These are phyloP conservation scores for Sordariomycetes sp. DNA, from an alignment of 2,329 filamentous ascomycete genomes.

Conservation along the genomic window DNA sequence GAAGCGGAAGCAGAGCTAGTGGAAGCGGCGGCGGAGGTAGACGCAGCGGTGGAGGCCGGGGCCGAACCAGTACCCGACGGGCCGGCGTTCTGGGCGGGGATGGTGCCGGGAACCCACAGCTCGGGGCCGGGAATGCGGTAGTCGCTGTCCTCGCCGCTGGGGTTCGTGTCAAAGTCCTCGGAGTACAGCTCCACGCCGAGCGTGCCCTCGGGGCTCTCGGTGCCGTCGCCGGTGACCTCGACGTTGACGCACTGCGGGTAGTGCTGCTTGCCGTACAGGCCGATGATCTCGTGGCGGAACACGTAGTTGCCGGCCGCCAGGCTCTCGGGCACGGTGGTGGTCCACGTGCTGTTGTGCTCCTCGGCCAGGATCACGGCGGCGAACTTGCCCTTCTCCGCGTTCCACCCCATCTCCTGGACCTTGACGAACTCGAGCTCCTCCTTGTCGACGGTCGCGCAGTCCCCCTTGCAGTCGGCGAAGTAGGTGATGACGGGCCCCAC, in stretches of 20 bases:
- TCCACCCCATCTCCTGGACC: slow-evolving; percentile 44
- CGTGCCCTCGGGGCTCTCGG: slow-evolving; percentile 13
- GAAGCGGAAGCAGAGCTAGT: too few relatives aligned
- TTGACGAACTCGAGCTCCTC: slow-evolving; percentile 46
- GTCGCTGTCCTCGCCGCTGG: too few relatives aligned
- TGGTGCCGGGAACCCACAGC: too few relatives aligned
- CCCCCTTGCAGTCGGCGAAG: slow-evolving; percentile 41
- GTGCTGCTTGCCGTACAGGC: slow-evolving; percentile 40
- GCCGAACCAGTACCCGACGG: too few relatives aligned
- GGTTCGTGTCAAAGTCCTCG: too few relatives aligned
- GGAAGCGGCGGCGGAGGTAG: too few relatives aligned
- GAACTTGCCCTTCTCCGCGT: slow-evolving; percentile 34
- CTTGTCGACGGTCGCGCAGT: slow-evolving; percentile 42
- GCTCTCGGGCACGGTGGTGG: slow-evolving; percentile 32
- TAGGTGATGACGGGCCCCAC: slow-evolving; percentile 52
- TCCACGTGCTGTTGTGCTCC: slow-evolving; percentile 29
- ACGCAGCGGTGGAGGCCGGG: too few relatives aligned
- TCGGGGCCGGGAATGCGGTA: too few relatives aligned
- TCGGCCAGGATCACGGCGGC: slow-evolving; percentile 41
- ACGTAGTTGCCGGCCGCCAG: slow-evolving; percentile 42
- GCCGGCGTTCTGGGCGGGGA: too few relatives aligned
- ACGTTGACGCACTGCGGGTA: slow-evolving; percentile 42
- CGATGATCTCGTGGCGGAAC: slow-evolving; percentile 44
- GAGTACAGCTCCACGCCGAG: slow-evolving; percentile 24
- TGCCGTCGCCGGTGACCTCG: slow-evolving; percentile 29